Conservation (phyloP, 139 green algal genomes). For the Coelastrella sp. region DNA sequence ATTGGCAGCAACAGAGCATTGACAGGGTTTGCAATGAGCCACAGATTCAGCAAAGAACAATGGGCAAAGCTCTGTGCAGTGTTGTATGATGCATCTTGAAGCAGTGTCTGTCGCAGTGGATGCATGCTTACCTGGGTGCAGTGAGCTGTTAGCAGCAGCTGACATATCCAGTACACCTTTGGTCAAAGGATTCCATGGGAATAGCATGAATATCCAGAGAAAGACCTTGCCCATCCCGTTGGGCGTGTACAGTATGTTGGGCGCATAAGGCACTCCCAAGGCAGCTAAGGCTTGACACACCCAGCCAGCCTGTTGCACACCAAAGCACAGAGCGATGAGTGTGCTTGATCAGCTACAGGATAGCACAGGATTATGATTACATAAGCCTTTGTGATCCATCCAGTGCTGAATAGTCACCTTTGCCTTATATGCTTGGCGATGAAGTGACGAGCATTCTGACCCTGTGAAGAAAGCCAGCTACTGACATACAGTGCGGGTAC, state of each 20-base stretch:
- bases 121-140: not conserved
- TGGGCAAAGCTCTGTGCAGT: too few species aligned
- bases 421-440: too few species aligned
- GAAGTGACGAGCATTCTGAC: too few species aligned
- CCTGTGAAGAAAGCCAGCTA: too few species aligned
- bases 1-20: too few species aligned
- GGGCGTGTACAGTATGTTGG: slow-evolving; percentile 49
- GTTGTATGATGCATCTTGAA: too few species aligned
- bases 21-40: too few species aligned
- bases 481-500: not conserved
- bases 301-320: slow-evolving; percentile 64
- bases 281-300: slow-evolving; percentile 66
- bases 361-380: too few species aligned
- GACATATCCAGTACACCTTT: slow-evolving; percentile 83
- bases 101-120: too few species aligned
- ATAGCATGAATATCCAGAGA: slow-evolving; percentile 67
- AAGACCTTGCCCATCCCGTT: slow-evolving; percentile 60
- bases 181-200: slow-evolving; percentile 84
- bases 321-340: not conserved
- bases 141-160: slow-evolving; percentile 47
- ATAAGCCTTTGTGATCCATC: too few species aligned
- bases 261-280: slow-evolving; percentile 72
- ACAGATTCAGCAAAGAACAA: too few species aligned
- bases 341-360: not conserved
- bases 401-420: too few species aligned